These are phyloP conservation scores for Soucietia sequanensis DNA, from an alignment of 805 yeast species.

Conservation along the genomic window DNA sequence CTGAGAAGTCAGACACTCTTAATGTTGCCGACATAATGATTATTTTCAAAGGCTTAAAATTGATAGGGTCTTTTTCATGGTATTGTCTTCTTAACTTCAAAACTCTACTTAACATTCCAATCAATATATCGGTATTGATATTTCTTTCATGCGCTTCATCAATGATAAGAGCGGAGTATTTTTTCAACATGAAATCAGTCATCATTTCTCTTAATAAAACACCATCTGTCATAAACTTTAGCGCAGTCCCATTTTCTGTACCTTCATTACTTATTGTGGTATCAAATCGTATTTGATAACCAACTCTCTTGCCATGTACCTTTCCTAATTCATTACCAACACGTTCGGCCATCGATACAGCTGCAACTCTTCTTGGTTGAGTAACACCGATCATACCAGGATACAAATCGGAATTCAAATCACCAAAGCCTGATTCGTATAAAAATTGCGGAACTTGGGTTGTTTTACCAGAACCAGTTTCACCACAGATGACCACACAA, in stretches of 20 bases:
- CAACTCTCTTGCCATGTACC: conserved; percentile 67
- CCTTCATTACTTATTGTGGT: conserved; percentile 56
- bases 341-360: conserved; percentile 86
- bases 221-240: conserved; percentile 94
- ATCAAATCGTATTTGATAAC: conserved; percentile 82
- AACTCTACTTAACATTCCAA: conserved; percentile 91
- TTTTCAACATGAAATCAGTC: conserved; percentile 74
- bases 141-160: conserved; percentile 99
- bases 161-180: conserved; percentile 82
- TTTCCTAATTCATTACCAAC: conserved; percentile 71
- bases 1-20: conserved; percentile 89
- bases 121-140: conserved; percentile 90
- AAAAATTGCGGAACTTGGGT: conserved; percentile 97
- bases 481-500: conserved; percentile 90
- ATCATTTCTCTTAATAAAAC: conserved; percentile 90
- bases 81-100: conserved; percentile 65
- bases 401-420: conserved; percentile 45
- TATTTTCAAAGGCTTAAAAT: conserved; percentile 66
- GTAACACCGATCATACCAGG: conserved; percentile 97
- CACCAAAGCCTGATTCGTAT: conserved; percentile 90
- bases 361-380: conserved; percentile 94
- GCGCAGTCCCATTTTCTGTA: conserved; percentile 50
- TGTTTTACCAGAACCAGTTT: conserved; percentile 98
- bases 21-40: conserved; percentile 97
- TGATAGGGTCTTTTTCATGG: conserved; percentile 44